Base-by-base conservation (phyloP, 805 yeast species). In the Pichia nakasei region DNA sequence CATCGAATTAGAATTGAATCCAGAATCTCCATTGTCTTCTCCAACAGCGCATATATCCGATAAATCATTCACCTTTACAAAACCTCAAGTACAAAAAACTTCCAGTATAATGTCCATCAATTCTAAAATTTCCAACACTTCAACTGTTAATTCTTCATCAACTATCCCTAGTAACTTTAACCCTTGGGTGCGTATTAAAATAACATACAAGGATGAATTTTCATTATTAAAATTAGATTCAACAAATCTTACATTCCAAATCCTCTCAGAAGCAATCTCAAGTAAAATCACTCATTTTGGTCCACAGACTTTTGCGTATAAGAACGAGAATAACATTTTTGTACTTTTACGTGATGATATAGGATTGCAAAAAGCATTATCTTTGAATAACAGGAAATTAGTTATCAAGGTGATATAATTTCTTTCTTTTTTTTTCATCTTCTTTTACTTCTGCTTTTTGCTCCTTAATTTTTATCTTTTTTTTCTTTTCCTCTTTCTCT, bases 131-230 rank as follows among this genome's bases (percentile, higher is more conserved):
- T 19, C 27, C 9, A 24, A 24, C 12, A 8, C 27, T 24, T 24
- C 27, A 24, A 24, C 27, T 11, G 12, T 24, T 11, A 24, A 6
- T 24, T 24, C 27, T 3, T 24, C 27, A 24, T 11, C 27, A 3
- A 24, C 27, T 24, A 3, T 24, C 13, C 12, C 27, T 8, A 24
- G 27, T 11, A 24, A 8, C 12, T 37, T 40, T 1, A 24, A 24
- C 9, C 27, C 37, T 15, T 31, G 44, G 31, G 18, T 45, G 6
- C 41, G 33, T 22, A 21, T 45, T 13, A 55, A 53, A 41, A 41
- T 55, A 5, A 32, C 45, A 11, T 44, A 46, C 27, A 47, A 46
- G 22, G 48, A 51, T 8, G 57, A 53, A 19, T 48, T 40, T n/a
- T 39, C 43, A n/a, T 35, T 51, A 19, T 39, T 48, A n/a, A 41